Percentiles rank a stretch among this genome's conserved stretches.
These are phyloP conservation scores for Cadophora luteo-olivacea DNA, from an alignment of 2,329 filamentous ascomycete genomes.

Conservation along the genomic window DNA sequence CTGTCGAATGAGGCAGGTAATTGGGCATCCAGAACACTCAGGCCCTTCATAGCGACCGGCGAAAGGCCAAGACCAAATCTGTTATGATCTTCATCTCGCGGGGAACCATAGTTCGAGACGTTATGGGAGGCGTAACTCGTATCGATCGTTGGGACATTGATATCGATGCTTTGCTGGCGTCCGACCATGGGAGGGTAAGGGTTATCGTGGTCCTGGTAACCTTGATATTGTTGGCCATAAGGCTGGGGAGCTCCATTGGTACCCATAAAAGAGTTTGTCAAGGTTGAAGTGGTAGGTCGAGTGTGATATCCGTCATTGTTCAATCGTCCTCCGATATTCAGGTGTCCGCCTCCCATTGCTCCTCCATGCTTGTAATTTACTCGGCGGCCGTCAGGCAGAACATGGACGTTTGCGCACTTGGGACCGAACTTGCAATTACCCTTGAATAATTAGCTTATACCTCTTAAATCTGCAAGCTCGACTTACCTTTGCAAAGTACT, in stretches of 20 bases:
- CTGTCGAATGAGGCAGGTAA: conserved; percentile 96
- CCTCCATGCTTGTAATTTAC: conserved; percentile 75
- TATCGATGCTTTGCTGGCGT: conserved; percentile 59
- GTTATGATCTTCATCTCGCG: conserved; percentile 70
- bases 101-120: conserved; percentile 78
- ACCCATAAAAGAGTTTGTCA: conserved; percentile 77
- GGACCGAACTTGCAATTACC: conserved; percentile 99
- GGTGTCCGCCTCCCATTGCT: conserved; percentile 59
- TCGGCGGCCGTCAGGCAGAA: conserved; percentile 89
- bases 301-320: conserved; percentile 69
- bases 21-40: conserved; percentile 93
- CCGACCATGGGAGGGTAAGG: conserved; percentile 50
- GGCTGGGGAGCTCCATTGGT: conserved; percentile 55
- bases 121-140: conserved; percentile 58
- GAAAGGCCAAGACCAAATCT: conserved; percentile 78
- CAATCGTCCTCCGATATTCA: conserved; percentile 71
- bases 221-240: conserved; percentile 47
- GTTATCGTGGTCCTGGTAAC: conserved; percentile 60
- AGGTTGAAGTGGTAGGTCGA: conserved; percentile 74
- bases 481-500: conserved; percentile 96
- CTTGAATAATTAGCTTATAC: conserved; percentile 54
- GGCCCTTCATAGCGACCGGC: conserved; percentile 70
- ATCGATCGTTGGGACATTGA: conserved; percentile 56
- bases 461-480: background rate
- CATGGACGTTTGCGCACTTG: conserved; percentile 96